Evolutionary conservation across 257 asterid genomes (phyloP).

Genomic region (Scutellaria minor): DNA sequence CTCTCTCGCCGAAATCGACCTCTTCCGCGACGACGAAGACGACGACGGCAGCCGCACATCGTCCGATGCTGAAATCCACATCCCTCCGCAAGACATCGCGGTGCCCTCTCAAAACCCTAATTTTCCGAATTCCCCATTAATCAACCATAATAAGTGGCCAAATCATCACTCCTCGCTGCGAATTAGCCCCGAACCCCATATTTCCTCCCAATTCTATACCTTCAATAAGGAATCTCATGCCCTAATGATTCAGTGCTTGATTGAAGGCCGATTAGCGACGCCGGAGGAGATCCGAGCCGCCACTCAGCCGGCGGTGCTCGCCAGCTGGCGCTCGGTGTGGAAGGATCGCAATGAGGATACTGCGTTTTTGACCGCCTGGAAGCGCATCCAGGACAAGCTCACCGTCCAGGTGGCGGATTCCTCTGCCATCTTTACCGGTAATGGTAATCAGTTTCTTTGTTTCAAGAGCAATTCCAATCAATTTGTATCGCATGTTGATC

Average conservation of each 20-base stretch:
- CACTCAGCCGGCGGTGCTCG: slow-evolving; percentile 62
- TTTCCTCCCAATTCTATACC: slow-evolving; percentile 88
- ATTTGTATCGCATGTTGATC: slow-evolving; percentile 76
- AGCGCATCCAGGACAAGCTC: slow-evolving; percentile 91
- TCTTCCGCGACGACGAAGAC: slow-evolving; percentile 74
- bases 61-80: slow-evolving; percentile 62
- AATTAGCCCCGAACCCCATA: slow-evolving; percentile 70
- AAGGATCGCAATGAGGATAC: slow-evolving; percentile 94
- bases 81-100: slow-evolving; percentile 25
- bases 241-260: slow-evolving; percentile 71
- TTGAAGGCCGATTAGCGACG: slow-evolving; percentile 66
- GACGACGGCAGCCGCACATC: slow-evolving; percentile 73
- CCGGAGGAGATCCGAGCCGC: slow-evolving; percentile 83
- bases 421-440: slow-evolving; percentile 27
- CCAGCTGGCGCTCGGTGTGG: slow-evolving; percentile 93
- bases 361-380: slow-evolving; percentile 90
- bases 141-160: neutral
- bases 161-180: slow-evolving; percentile 7
- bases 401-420: slow-evolving; percentile 44
- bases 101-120: slow-evolving; percentile 57
- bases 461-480: slow-evolving; percentile 82
- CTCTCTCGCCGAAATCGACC: slow-evolving; percentile 54
- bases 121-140: slow-evolving; percentile 24
- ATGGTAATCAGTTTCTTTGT: slow-evolving; percentile 56
- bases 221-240: slow-evolving; percentile 78